Conservation (phyloP, 768 basidiomycete species). For the Tulasnella sp. region DNA sequence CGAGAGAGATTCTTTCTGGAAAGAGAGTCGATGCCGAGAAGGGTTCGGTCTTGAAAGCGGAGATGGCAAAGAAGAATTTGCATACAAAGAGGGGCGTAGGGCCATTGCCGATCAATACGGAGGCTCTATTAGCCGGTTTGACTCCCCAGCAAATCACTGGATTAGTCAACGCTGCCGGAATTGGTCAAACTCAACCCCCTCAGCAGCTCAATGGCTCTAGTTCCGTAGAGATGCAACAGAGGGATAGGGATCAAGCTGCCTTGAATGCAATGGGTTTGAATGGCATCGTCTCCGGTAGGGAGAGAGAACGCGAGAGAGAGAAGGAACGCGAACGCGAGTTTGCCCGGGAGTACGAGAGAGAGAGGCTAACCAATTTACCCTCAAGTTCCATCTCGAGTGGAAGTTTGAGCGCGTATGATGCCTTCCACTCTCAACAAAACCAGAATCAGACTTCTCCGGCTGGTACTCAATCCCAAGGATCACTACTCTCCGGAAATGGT, state of each 20-base stretch:
- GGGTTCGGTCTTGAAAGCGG: constrained; percentile 86
- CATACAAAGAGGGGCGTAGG: constrained; percentile 89
- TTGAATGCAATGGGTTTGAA: constrained; percentile 38
- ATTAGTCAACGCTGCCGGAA: constrained; percentile 10
- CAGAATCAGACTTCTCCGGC: too few species aligned
- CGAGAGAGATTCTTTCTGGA: constrained; percentile 79
- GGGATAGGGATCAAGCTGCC: constrained; percentile 38
- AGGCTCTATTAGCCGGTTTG: constrained; percentile 15
- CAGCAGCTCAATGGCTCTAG: not conserved
- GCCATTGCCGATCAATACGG: constrained; percentile 29
- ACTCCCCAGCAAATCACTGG: constrained; percentile 17
- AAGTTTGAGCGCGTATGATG: constrained; percentile 50
- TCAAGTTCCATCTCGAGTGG: constrained; percentile 32
- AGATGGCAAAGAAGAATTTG: constrained; percentile 99
- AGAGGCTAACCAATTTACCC: too few species aligned
- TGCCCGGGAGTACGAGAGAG: too few species aligned
- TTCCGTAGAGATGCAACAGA: constrained; percentile 26
- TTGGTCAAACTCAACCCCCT: constrained; percentile 13
- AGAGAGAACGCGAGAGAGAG: constrained; percentile 22
- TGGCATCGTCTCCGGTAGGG: constrained; percentile 26
- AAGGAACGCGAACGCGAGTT: constrained; percentile 40
- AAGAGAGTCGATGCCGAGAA: constrained; percentile 85
- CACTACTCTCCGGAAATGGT: constrained; percentile 35
- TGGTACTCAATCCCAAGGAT: too few species aligned
- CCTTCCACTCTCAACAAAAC: constrained; percentile 77